These are phyloP conservation scores for Alternaria novae-zelandiae DNA, from an alignment of 2,329 filamentous ascomycete genomes.

Conservation along the genomic window DNA sequence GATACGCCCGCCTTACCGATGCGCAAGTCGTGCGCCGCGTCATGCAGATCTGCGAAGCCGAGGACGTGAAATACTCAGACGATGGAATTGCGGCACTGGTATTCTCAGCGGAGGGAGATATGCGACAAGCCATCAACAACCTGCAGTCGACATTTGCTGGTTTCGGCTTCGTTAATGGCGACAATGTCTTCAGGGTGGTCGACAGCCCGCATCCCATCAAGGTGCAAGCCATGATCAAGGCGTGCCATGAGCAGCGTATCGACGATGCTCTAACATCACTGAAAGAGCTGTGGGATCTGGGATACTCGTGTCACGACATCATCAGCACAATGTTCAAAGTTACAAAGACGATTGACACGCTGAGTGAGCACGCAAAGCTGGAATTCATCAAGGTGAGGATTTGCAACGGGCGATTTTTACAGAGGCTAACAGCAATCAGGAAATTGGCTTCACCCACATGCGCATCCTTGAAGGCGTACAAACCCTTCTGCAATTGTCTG, in stretches of 20 bases:
- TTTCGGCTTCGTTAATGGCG: constrained; percentile 95
- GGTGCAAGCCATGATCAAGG: constrained; percentile 97
- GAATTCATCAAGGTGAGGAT: constrained; percentile 79
- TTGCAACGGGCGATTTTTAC: not conserved
- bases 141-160: constrained; percentile 91
- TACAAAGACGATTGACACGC: constrained; percentile 89
- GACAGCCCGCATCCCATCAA: constrained; percentile 98
- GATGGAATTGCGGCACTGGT: constrained; percentile 95
- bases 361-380: constrained; percentile 93
- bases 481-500: constrained; percentile 90
- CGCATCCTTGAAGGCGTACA: constrained; percentile 98
- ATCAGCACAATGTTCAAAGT: constrained; percentile 99
- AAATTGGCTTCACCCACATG: constrained; percentile 99
- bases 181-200: constrained; percentile 98
- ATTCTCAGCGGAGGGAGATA: constrained; percentile 96
- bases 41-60: constrained; percentile 89
- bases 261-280: constrained; percentile 85
- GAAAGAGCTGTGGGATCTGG: constrained; percentile 90
- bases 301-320: constrained; percentile 98
- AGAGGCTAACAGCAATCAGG: constrained; percentile 49
- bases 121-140: constrained; percentile 99
- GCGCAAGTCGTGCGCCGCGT: constrained; percentile 89
- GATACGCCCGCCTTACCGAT: constrained; percentile 91
- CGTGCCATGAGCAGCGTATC: constrained; percentile 90
- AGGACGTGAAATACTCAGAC: constrained; percentile 88